Evolutionary conservation across 306 rosid genomes (phyloP).

Genomic region (Cotoneaster glaucophyllus): DNA sequence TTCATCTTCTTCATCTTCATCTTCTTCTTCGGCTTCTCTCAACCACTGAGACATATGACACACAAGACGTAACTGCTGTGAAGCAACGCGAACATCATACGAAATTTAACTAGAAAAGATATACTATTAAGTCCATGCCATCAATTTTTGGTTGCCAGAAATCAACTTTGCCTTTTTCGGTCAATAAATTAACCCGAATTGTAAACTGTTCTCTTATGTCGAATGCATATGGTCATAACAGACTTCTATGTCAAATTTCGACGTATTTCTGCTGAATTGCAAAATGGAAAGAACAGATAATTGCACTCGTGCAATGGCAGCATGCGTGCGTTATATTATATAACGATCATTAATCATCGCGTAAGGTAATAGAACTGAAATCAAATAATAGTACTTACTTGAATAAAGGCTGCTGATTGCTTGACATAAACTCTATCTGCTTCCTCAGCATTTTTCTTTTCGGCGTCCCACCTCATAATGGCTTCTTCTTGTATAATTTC

Average conservation of each 20-base stretch:
- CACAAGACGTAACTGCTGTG: neutral
- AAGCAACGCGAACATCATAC: neutral
- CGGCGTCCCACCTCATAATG: conserved; percentile 83
- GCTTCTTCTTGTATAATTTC: conserved; percentile 84
- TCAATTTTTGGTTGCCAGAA: neutral
- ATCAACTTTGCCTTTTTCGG: neutral
- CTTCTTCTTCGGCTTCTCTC: conserved; percentile 88
- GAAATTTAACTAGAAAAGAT: neutral
- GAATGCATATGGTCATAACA: neutral
- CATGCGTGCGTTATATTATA: neutral
- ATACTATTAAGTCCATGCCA: neutral
- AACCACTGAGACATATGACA: conserved; percentile 54
- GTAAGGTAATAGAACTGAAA: neutral
- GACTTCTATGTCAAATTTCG: neutral
- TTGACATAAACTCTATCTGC: conserved; percentile 62
- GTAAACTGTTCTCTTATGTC: neutral
- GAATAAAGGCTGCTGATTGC: conserved; percentile 64
- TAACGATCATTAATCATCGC: neutral
- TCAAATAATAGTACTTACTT: conserved; percentile 37
- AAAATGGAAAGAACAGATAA: neutral
- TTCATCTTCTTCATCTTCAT: conserved; percentile 38
- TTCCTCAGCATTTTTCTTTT: conserved; percentile 77
- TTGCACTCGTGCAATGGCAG: neutral
- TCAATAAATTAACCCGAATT: neutral
- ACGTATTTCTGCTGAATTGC: neutral